Percentiles rank a stretch among this genome's conserved stretches.
Conservation (phyloP, 345 rosid genomes). For the Leavenworthia alabamica region DNA sequence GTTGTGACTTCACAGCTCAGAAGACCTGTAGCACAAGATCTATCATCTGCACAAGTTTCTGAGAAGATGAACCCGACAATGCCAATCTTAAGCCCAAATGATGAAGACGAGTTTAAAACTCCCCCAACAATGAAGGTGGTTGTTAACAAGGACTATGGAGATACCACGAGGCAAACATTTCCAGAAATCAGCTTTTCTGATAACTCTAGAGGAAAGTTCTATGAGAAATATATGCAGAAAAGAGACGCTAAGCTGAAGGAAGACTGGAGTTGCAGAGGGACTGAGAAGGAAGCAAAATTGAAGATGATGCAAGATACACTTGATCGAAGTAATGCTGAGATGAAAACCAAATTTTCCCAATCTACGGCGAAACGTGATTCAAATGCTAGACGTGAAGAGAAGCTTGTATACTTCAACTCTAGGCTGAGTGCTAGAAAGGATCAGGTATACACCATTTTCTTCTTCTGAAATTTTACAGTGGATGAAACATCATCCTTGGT, state of each 20-base stretch:
- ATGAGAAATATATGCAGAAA: conserved; percentile 71
- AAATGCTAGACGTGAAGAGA: conserved; percentile 51
- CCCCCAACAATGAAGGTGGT: conserved; percentile 49
- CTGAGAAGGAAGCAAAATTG: conserved; percentile 79
- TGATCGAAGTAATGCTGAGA: conserved; percentile 71
- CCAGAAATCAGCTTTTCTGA: conserved; percentile 53
- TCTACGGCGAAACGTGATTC: conserved; percentile 40
- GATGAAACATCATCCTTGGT: conserved; percentile 2
- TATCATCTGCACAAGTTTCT: conserved; percentile 36
- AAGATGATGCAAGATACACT: conserved; percentile 73
- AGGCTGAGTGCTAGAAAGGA: conserved; percentile 50
- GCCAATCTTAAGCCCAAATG: conserved; percentile 32
- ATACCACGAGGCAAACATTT: conserved; percentile 44
- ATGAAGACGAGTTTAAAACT: conserved; percentile 39
- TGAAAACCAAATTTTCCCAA: conserved; percentile 58
- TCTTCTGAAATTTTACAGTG: conserved; percentile 7
- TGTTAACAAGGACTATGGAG: conserved; percentile 39
- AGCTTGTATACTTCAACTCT: conserved; percentile 49
- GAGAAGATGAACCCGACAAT: conserved; percentile 36
- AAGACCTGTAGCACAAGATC: conserved; percentile 40
- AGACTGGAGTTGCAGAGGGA: conserved; percentile 63
- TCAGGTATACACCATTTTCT: conserved; percentile 54
- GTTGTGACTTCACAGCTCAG: conserved; percentile 37
- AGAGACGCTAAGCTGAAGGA: conserved; percentile 81
- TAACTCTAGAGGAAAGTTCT: conserved; percentile 75